Conservation (phyloP, 768 basidiomycete genomes). For the Lentinula sp. region DNA sequence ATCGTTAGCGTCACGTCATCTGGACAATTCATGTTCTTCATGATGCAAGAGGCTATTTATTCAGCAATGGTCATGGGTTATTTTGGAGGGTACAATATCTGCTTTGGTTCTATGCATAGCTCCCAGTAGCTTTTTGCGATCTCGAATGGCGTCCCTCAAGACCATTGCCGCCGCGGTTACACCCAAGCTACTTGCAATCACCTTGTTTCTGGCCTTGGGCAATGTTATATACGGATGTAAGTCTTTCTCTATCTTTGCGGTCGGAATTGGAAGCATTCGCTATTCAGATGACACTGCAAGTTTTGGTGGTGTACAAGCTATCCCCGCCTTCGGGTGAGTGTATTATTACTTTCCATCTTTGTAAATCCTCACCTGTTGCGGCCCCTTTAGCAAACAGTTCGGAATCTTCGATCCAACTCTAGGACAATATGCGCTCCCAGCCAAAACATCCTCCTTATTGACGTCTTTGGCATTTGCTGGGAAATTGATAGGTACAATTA, state of each 20-base stretch:
- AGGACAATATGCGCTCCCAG: neutral
- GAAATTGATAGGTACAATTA: constrained; percentile 2
- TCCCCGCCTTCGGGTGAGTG: constrained; percentile 3
- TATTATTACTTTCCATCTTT: neutral
- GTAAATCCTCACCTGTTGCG: neutral
- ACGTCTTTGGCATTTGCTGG: constrained; percentile 6
- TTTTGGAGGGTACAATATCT: neutral
- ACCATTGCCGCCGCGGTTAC: neutral
- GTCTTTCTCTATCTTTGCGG: neutral
- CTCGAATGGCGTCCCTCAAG: neutral
- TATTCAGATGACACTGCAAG: constrained; percentile 1
- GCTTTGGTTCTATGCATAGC: neutral
- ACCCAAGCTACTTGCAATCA: constrained; percentile 4
- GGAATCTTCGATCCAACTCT: constrained; percentile 3
- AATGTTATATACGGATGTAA: constrained; percentile 6
- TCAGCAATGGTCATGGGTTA: neutral
- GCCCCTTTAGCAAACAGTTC: constrained; percentile 1
- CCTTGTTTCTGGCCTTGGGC: constrained; percentile 3
- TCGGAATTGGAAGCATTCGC: neutral
- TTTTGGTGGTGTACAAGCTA: constrained; percentile 7
- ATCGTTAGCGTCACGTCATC: neutral
- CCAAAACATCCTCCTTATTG: constrained; percentile 1
- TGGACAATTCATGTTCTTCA: neutral
- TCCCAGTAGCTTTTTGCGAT: neutral
- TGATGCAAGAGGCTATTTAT: neutral